Percentiles rank a stretch among this genome's conserved stretches.
phyloP scores from a whole-genome alignment of 345 rosid genomes.

The Euphorbia peplus region DNA sequence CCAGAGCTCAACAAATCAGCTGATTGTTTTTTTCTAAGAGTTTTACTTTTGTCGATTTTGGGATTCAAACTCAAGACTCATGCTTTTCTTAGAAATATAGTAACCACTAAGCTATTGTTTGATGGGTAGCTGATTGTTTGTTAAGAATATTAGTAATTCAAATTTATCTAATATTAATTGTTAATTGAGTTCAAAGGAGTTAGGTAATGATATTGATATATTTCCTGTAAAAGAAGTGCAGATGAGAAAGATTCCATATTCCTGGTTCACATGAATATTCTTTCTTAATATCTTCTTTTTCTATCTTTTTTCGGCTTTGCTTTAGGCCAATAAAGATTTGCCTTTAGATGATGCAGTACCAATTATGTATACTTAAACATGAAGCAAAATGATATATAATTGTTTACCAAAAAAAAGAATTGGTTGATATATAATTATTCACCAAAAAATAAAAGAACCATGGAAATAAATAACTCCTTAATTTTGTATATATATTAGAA shows the following conservation, averaged over 20 bases:
- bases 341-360: neutral
- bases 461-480: no score
- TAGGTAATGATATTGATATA: neutral
- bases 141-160: no score
- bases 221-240: neutral
- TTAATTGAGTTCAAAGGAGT: neutral
- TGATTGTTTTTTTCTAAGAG: no score
- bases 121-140: no score
- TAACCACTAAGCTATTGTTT: no score
- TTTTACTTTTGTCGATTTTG: no score
- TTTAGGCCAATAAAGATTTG: neutral
- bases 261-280: neutral
- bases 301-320: neutral
- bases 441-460: no score
- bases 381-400: neutral
- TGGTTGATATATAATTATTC: neutral
- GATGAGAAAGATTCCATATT: constrained; percentile 1
- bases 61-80: no score
- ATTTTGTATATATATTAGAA: neutral
- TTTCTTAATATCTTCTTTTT: neutral
- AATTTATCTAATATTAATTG: neutral
- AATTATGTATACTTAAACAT: neutral
- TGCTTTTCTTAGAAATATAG: no score
- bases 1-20: no score
- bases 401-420: neutral